Evolutionary conservation across 2,329 filamentous ascomycete genomes (phyloP), one percentile per base, ranked within the genome.

Genomic region (Nemania sp.): DNA sequence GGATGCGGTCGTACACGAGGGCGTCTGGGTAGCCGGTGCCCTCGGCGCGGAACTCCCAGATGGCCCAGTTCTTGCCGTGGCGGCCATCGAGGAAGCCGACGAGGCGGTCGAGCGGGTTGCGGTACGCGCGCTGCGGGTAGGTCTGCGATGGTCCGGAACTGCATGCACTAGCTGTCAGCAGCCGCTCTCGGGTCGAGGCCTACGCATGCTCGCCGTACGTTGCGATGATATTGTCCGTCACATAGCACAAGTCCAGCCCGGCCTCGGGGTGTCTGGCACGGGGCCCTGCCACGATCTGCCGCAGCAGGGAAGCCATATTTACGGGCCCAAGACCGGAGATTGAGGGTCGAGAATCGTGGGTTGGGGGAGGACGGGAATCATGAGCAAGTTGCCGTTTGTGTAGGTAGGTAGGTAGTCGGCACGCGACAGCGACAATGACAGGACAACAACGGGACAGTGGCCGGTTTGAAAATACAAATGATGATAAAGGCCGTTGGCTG

Each of bases 41-140:
- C 71, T 99, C 94, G 30, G 91, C 94, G 40, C 94, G 86, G 65
- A 99, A 99, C 74, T 99, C 94, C 91, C 93, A 99, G 66, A 99
- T 96, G 3, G 88, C 86, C 94, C 94, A 99, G 59, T 94, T 77
- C 22, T 84, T 75, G 23, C 82, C 87, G 73, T 99, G 94, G 66
- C 91, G 90, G 39, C 80, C 77, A 73, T 97, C 91, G 59, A 99
- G 86, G 70, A 93, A 99, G 60, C 83, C 82, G 55, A 97, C 90
- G 19, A 99, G 83, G 33, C 87, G 83, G 67, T 95, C 88, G 44
- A 96, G 86, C 0, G 93, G 93, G 68, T 96, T 99, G 67, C 94
- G 90, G 74, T 97, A 99, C 56, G 91, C 91, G 60, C 89, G 86
- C 70, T 96, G 88, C 0, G 94, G 93, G 68, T 95, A 97, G 15